Evolutionary conservation across 202 grass and related monocot species (phyloP), one percentile per base, ranked within the genome.

Genomic region (Digitaria exilis): DNA sequence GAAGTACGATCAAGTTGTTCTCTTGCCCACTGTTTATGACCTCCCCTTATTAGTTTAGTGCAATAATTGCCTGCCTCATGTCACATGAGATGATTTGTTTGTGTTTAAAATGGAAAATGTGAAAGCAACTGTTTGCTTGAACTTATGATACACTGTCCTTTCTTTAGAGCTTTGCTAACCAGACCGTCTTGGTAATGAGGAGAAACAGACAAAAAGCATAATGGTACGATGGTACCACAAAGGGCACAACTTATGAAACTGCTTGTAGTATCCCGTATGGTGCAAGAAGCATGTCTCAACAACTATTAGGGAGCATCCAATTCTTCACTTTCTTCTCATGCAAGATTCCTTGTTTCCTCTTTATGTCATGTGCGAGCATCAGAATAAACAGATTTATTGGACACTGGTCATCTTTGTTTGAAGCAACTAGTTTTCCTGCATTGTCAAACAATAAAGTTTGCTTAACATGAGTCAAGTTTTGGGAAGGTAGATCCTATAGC

Each of bases 161-260:
- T 64, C 75, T 87, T 87, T 14, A 80, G 54, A 84, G 30, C 31
- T 41, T 14, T 31, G 75, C 62, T 76, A 64, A 87, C 80, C 75
- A 31, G 18, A 24, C 68, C 62, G 22, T 80, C 34, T 19, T 83
- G 61, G 69, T 24, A 90, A 76, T 82, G 49, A 90, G 56, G 69
- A 75, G 45, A 54, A 76, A 87, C 69, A 76, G 52, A 80, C 80
- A 80, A 79, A 90, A 90, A 80, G 84, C 62, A 80, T 87, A 44
- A 52, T n/a, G 73, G 74, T 90, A 54, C 61, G 22, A 9, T 68
- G 73, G 51, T 63, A 52, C 45, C 48, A 45, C 55, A 80, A 79
- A 75, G 62, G 43, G 73, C 74, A 75, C 72, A 80, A 84, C 69
- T 70, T 75, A 50, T 48, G 41, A 80, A 69, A 64, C 71, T 75